Percentiles rank a stretch among this genome's conserved stretches.
phyloP scores from a whole-genome alignment of 78 protist genomes.

The Isochrysis galbana region DNA sequence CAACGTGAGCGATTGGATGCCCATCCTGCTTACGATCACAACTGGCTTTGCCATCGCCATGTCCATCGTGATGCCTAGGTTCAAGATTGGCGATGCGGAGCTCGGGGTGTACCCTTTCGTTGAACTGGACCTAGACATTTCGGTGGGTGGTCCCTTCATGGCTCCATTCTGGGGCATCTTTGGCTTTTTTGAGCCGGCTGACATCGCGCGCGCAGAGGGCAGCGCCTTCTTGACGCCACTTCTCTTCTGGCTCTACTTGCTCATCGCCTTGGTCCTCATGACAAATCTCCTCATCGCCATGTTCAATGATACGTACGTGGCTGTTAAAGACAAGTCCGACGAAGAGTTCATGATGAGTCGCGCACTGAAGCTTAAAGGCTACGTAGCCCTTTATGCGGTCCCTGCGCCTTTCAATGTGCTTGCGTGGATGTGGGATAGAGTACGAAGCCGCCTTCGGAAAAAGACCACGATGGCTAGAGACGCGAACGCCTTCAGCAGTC shows the following conservation, averaged over 20 bases:
- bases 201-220: background rate
- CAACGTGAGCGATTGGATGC: too few species aligned
- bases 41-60: background rate
- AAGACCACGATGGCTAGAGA: too few species aligned
- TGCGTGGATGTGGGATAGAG: too few species aligned
- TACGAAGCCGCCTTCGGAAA: too few species aligned
- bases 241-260: background rate
- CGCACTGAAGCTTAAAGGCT: background rate
- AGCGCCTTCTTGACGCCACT: background rate
- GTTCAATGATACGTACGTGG: background rate
- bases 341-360: background rate
- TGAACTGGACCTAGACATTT: background rate
- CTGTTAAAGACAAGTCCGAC: background rate
- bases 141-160: background rate
- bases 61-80: background rate
- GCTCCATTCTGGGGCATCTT: background rate
- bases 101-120: background rate
- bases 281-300: conserved; percentile 11
- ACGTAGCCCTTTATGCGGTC: background rate
- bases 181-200: background rate
- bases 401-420: background rate
- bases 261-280: background rate
- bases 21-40: background rate
- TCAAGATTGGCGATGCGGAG: too few species aligned
- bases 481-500: too few species aligned